phyloP scores from a whole-genome alignment of 257 asterid species.

The Capsicum rhomboideum region DNA sequence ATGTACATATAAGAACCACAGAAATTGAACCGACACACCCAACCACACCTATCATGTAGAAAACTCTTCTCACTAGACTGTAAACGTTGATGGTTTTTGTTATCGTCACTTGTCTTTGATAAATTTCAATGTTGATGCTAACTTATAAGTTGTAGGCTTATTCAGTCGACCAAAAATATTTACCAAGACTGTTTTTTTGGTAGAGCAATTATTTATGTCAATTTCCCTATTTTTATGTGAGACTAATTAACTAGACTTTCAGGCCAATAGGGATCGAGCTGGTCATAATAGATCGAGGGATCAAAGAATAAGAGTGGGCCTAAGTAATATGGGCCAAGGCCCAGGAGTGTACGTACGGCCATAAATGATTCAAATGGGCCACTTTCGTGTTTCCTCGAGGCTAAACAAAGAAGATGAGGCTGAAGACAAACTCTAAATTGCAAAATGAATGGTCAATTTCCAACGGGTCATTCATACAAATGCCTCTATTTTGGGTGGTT shows the following conservation, averaged over 20 bases:
- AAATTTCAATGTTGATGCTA: neutral
- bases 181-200: too few relatives aligned
- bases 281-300: too few relatives aligned
- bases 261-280: neutral
- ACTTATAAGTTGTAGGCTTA: too few relatives aligned
- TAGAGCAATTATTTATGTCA: too few relatives aligned
- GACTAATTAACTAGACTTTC: neutral
- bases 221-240: too few relatives aligned
- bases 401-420: neutral
- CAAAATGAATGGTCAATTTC: neutral
- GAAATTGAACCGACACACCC: neutral
- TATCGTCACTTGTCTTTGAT: too few relatives aligned
- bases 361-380: neutral
- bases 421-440: neutral
- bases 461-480: too few relatives aligned
- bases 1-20: neutral
- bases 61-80: neutral
- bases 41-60: neutral
- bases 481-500: too few relatives aligned
- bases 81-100: neutral
- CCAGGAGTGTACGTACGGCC: neutral
- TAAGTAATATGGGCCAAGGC: too few relatives aligned
- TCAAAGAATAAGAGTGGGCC: neutral
- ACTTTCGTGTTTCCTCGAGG: neutral
- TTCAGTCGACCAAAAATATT: neutral